These are phyloP conservation scores for Rhizopus microsporus DNA, from an alignment of 371 early-diverging fungal species.

Conservation along the genomic window DNA sequence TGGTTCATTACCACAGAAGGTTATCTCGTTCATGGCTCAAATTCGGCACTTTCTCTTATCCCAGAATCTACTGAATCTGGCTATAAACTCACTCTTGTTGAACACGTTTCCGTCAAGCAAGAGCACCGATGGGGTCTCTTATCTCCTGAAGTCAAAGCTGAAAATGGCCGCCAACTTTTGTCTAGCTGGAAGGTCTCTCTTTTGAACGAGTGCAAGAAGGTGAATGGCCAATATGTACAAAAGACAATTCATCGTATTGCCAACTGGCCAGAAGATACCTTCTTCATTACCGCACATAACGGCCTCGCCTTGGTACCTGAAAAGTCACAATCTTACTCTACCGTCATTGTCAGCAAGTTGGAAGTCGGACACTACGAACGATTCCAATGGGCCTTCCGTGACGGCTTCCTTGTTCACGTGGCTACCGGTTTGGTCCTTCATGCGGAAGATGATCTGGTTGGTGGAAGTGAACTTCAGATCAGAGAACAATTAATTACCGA, in stretches of 20 bases:
- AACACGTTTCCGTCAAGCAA: slow-evolving; percentile 9
- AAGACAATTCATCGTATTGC: slow-evolving; percentile 28
- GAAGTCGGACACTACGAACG: slow-evolving; percentile 18
- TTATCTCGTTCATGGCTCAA: slow-evolving; percentile 18
- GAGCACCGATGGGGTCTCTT: slow-evolving; percentile 28
- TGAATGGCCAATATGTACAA: slow-evolving; percentile 16
- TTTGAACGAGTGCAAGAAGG: slow-evolving; percentile 24
- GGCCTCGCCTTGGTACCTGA: slow-evolving; percentile 39
- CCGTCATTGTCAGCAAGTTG: slow-evolving; percentile 15
- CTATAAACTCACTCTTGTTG: slow-evolving; percentile 18
- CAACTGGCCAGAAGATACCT: slow-evolving; percentile 37
- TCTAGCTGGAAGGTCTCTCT: slow-evolving; percentile 16
- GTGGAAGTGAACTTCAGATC: slow-evolving; percentile 38
- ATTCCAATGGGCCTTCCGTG: slow-evolving; percentile 47
- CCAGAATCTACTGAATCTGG: slow-evolving; percentile 6
- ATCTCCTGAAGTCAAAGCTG: slow-evolving; percentile 15
- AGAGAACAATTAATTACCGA: slow-evolving; percentile 20
- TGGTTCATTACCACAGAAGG: slow-evolving; percentile 35
- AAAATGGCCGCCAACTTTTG: slow-evolving; percentile 20
- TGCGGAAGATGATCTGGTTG: slow-evolving; percentile 32
- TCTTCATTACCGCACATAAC: slow-evolving; percentile 36
- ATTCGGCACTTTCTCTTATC: slow-evolving; percentile 17
- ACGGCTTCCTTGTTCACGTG: slow-evolving; percentile 53
- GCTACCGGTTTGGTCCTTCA: slow-evolving; percentile 44
- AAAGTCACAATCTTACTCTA: slow-evolving; percentile 29